These are phyloP conservation scores for Domatiomyces catenatus DNA, from an alignment of 2,329 filamentous ascomycete genomes.

Conservation along the genomic window DNA sequence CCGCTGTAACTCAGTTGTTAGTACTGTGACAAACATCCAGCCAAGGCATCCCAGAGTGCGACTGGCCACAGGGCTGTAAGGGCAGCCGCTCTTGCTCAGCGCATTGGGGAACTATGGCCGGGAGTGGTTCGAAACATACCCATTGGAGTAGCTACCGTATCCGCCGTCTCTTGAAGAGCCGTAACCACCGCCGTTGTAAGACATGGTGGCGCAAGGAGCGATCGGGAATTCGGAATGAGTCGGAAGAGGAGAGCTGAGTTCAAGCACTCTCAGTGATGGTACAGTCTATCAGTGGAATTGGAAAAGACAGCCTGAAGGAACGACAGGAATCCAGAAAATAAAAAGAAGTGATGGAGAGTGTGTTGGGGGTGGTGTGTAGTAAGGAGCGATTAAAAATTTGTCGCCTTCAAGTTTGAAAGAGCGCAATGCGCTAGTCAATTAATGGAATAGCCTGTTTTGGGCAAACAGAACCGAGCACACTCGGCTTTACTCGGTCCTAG, in stretches of 20 bases:
- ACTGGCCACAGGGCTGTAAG: not conserved
- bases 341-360: slow-evolving; percentile 2
- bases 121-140: slow-evolving; percentile 6
- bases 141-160: slow-evolving; percentile 23
- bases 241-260: slow-evolving; percentile 12
- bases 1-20: slow-evolving; percentile 37
- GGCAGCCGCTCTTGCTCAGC: not conserved
- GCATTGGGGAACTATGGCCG: not conserved
- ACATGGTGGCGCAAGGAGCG: slow-evolving; percentile 39
- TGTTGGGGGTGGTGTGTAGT: slow-evolving; percentile 1
- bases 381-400: slow-evolving; percentile 4
- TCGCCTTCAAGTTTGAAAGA: slow-evolving; percentile 6
- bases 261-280: slow-evolving; percentile 20
- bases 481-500: slow-evolving; percentile 7
- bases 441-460: not conserved
- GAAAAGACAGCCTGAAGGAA: slow-evolving; percentile 6
- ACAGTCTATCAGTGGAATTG: slow-evolving; percentile 14
- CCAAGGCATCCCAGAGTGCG: not conserved
- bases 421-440: slow-evolving; percentile 6
- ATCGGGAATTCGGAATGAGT: slow-evolving; percentile 7
- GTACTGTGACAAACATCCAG: slow-evolving; percentile 34
- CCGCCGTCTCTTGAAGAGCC: slow-evolving; percentile 36
- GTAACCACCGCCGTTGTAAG: slow-evolving; percentile 44
- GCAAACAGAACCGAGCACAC: not conserved
- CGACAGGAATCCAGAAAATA: slow-evolving; percentile 2